phyloP scores from a whole-genome alignment of 495 filamentous ascomycete species.

The Entonaema liquescens region DNA sequence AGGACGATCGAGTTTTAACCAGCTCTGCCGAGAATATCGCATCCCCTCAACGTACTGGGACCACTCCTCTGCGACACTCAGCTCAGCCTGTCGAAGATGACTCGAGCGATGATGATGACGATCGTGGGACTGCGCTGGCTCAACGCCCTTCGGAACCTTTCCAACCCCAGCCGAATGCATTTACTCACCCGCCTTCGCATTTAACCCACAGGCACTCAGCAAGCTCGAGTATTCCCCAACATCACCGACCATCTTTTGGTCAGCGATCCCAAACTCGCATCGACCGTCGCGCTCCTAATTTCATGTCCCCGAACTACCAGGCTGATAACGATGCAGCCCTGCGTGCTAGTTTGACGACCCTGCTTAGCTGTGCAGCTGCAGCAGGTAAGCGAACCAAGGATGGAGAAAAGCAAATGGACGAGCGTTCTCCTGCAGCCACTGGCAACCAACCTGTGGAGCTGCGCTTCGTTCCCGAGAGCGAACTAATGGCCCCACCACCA shows the following conservation, averaged over 20 bases:
- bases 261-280: constrained; percentile 51
- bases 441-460: constrained; percentile 63
- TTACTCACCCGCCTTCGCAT: constrained; percentile 80
- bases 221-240: constrained; percentile 54
- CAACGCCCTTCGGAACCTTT: constrained; percentile 67
- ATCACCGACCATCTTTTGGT: constrained; percentile 53
- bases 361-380: constrained; percentile 92
- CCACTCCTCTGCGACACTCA: constrained; percentile 37
- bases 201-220: constrained; percentile 60
- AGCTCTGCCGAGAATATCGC: constrained; percentile 83
- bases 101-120: constrained; percentile 73
- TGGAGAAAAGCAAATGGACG: constrained; percentile 47
- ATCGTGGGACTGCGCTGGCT: constrained; percentile 82
- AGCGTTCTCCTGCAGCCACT: constrained; percentile 41
- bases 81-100: constrained; percentile 58
- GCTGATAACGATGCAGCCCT: constrained; percentile 93
- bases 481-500: constrained; percentile 62
- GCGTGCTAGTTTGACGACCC: constrained; percentile 88
- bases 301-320: constrained; percentile 79
- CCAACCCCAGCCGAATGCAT: constrained; percentile 87
- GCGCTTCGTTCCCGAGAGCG: constrained; percentile 78
- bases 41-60: constrained; percentile 33
- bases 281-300: constrained; percentile 62
- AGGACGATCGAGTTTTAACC: constrained; percentile 82
- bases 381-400: constrained; percentile 81